A percentile compares a stretch with the other conserved stretches of the same genome.
Conservation (phyloP, 192 early-diverging fungal genomes). For the Coemansia reversa region DNA sequence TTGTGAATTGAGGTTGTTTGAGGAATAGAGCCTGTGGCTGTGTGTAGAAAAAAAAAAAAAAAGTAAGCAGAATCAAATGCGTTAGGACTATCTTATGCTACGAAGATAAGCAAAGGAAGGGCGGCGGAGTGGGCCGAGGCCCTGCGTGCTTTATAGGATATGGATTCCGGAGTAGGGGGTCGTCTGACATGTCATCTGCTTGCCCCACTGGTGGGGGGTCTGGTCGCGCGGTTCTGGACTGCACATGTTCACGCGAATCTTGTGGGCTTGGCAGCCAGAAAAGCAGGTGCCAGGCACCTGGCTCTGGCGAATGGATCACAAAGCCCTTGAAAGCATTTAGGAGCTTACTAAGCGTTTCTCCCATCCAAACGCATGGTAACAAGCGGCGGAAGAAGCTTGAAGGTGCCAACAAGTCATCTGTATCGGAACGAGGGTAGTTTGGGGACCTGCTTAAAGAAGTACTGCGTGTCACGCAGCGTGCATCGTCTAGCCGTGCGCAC, state of each 20-base stretch:
- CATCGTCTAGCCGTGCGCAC: slow-evolving; percentile 55
- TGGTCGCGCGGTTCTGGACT: slow-evolving; percentile 7
- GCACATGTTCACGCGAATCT: not conserved
- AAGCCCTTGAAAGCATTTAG: not conserved
- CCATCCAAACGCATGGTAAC: not conserved
- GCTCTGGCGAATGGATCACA: not conserved
- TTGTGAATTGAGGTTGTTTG: slow-evolving; percentile 25
- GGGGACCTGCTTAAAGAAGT: slow-evolving; percentile 57
- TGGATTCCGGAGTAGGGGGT: not conserved
- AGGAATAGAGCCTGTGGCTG: not conserved
- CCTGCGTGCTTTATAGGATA: not conserved
- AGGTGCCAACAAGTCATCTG: slow-evolving; percentile 9
- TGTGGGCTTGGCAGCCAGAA: not conserved
- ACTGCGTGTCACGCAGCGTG: slow-evolving; percentile 58
- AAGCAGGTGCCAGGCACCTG: not conserved
- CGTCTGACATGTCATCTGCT: not conserved
- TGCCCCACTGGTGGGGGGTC: not conserved
- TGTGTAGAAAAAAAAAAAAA: not conserved
- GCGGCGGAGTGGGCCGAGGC: not conserved
- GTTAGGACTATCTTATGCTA: not conserved
- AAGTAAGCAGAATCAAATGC: not conserved
- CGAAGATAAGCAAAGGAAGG: slow-evolving; percentile 10
- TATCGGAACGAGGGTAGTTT: slow-evolving; percentile 56
- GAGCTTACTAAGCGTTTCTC: not conserved
- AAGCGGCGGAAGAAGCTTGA: not conserved